phyloP scores from a whole-genome alignment of 2,329 filamentous ascomycete species.

The Fusarium napiforme region DNA sequence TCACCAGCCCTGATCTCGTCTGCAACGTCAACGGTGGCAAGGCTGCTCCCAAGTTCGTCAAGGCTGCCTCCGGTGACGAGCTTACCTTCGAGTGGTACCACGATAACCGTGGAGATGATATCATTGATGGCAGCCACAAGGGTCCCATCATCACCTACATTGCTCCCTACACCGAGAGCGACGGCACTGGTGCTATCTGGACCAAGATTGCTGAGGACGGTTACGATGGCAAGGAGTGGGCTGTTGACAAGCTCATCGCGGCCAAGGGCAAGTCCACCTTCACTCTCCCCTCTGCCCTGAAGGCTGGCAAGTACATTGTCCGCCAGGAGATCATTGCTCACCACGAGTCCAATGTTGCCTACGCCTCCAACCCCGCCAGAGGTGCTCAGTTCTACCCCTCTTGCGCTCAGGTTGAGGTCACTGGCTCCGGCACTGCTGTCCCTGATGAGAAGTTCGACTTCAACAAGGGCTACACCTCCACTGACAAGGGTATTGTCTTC shows the following conservation, averaged over 20 bases:
- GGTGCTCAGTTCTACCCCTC: slow-evolving; percentile 61
- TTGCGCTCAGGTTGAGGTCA: slow-evolving; percentile 70
- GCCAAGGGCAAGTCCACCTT: slow-evolving; percentile 60
- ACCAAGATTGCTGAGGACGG: slow-evolving; percentile 56
- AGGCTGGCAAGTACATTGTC: slow-evolving; percentile 63
- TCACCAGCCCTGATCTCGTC: slow-evolving; percentile 53
- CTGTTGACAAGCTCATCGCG: slow-evolving; percentile 56
- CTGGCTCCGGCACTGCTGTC: slow-evolving; percentile 55
- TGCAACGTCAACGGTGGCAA: slow-evolving; percentile 58
- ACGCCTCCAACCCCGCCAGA: slow-evolving; percentile 47
- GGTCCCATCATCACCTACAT: slow-evolving; percentile 66
- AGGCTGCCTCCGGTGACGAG: slow-evolving; percentile 59
- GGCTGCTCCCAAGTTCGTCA: slow-evolving; percentile 52
- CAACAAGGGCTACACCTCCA: slow-evolving; percentile 65
- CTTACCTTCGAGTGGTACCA: slow-evolving; percentile 63
- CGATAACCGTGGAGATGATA: slow-evolving; percentile 60
- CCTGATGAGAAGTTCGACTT: slow-evolving; percentile 58
- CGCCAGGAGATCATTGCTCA: slow-evolving; percentile 66
- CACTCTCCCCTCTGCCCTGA: slow-evolving; percentile 58
- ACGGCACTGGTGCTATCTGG: slow-evolving; percentile 63
- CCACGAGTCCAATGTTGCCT: slow-evolving; percentile 56
- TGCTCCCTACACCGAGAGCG: slow-evolving; percentile 53
- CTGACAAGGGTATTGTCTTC: slow-evolving; percentile 68
- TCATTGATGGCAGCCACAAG: slow-evolving; percentile 63
- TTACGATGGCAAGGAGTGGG: slow-evolving; percentile 55